Evolutionary conservation across 768 basidiomycete species (phyloP).

Genomic region (Boletus tylopilopsis): DNA sequence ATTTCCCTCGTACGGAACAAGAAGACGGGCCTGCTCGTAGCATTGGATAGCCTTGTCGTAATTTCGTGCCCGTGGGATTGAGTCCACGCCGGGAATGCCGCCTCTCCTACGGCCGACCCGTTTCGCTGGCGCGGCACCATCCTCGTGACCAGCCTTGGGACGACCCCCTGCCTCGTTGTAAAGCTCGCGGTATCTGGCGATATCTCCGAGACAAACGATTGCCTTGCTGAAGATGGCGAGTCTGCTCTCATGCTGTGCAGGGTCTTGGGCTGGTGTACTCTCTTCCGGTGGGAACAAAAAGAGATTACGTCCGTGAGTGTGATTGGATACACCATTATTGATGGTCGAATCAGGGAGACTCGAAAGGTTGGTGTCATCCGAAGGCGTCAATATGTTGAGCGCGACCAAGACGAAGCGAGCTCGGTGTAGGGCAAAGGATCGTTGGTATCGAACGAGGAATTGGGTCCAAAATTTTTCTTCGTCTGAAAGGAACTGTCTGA

Average conservation of each 20-base stretch:
- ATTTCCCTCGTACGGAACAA: slow-evolving; percentile 89
- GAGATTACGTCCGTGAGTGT: slow-evolving; percentile 48
- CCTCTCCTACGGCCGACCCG: slow-evolving; percentile 48
- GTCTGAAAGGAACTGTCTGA: slow-evolving; percentile 82
- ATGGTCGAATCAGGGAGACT: slow-evolving; percentile 20
- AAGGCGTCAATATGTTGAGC: slow-evolving; percentile 49
- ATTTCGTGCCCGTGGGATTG: slow-evolving; percentile 55
- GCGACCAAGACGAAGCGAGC: slow-evolving; percentile 52
- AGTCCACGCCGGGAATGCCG: slow-evolving; percentile 40
- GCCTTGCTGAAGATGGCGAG: slow-evolving; percentile 83
- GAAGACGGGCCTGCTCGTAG: slow-evolving; percentile 80
- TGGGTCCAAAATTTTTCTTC: slow-evolving; percentile 93
- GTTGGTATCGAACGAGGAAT: slow-evolving; percentile 70
- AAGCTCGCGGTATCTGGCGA: slow-evolving; percentile 89
- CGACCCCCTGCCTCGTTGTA: slow-evolving; percentile 74
- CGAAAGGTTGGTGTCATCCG: slow-evolving; percentile 34
- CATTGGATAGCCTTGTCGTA: slow-evolving; percentile 73
- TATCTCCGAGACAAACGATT: slow-evolving; percentile 89
- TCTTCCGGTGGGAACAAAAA: slow-evolving; percentile 64
- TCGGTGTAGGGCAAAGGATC: slow-evolving; percentile 67
- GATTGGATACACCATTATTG: slow-evolving; percentile 19
- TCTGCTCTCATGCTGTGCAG: slow-evolving; percentile 45
- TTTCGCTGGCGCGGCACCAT: slow-evolving; percentile 35
- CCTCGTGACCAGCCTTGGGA: slow-evolving; percentile 66
- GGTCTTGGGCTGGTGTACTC: slow-evolving; percentile 35